These are phyloP conservation scores for Candida orba DNA, from an alignment of 805 yeast genomes.

Conservation along the genomic window DNA sequence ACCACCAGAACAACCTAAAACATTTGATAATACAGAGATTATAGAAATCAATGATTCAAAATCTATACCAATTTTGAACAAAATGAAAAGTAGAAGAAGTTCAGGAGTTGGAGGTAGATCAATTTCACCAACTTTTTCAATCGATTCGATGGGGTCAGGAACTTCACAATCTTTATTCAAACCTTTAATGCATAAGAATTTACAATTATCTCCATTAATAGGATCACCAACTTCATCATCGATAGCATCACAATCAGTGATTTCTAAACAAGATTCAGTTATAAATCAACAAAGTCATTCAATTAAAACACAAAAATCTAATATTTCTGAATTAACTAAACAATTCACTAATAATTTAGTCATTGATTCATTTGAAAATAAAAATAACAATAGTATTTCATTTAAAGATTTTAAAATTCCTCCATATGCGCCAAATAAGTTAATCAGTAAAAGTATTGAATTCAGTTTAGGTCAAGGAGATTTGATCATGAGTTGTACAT, in stretches of 20 bases:
- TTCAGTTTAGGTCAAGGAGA: conserved; percentile 60
- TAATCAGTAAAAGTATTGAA: conserved; percentile 45
- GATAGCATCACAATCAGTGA: neutral
- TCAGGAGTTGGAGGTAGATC: conserved; percentile 14
- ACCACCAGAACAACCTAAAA: neutral
- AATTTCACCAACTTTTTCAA: conserved; percentile 19
- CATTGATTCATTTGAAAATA: neutral
- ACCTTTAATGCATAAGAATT: conserved; percentile 3
- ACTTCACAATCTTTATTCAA: conserved; percentile 11
- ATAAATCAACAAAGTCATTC: neutral
- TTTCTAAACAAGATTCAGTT: neutral
- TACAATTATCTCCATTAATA: conserved; percentile 2
- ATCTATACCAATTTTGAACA: conserved; percentile 14
- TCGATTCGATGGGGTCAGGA: conserved; percentile 14
- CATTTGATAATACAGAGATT: conserved; percentile 12
- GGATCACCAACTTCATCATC: neutral
- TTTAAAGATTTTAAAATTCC: conserved; percentile 10
- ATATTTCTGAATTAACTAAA: conserved; percentile 20
- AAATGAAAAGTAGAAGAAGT: conserved; percentile 1
- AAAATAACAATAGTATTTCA: neutral
- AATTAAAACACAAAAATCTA: conserved; percentile 10
- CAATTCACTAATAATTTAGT: conserved; percentile 15
- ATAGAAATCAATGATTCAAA: conserved; percentile 13
- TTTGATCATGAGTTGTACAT: conserved; percentile 48
- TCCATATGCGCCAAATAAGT: conserved; percentile 55